Conservation (phyloP, 2,329 filamentous ascomycete genomes). For the Cryphonectria japonica region DNA sequence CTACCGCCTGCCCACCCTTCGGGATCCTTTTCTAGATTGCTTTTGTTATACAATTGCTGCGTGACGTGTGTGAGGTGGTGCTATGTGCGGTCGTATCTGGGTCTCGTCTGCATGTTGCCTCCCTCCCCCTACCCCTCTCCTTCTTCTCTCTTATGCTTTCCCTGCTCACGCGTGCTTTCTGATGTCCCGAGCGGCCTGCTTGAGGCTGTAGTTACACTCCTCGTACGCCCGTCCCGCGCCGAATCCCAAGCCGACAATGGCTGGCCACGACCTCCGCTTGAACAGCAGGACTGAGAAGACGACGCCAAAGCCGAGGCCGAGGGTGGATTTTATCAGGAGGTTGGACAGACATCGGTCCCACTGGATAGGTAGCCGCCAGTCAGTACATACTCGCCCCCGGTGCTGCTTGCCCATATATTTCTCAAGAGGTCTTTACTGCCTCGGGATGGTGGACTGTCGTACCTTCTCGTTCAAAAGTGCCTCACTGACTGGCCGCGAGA, state of each 20-base stretch:
- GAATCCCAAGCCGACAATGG: slow-evolving; percentile 92
- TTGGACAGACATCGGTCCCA: slow-evolving; percentile 99
- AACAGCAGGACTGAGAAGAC: slow-evolving; percentile 98
- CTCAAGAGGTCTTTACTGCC: neutral
- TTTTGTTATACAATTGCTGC: slow-evolving; percentile 21
- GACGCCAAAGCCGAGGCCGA: slow-evolving; percentile 95
- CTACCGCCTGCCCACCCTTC: neutral
- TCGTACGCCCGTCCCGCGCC: slow-evolving; percentile 96
- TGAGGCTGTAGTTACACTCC: slow-evolving; percentile 87
- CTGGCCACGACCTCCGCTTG: slow-evolving; percentile 97
- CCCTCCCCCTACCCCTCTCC: too few relatives aligned
- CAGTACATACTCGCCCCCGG: neutral
- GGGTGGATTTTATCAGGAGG: slow-evolving; percentile 92
- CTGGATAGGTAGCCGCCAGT: slow-evolving; percentile 50
- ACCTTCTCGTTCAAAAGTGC: slow-evolving; percentile 99
- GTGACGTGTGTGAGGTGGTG: slow-evolving; percentile 1
- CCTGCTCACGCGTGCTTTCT: slow-evolving; percentile 52
- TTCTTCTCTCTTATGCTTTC: neutral
- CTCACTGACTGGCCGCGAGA: slow-evolving; percentile 91
- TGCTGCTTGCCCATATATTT: neutral
- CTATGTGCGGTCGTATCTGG: neutral
- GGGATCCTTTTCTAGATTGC: slow-evolving; percentile 13
- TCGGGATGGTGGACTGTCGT: slow-evolving; percentile 36
- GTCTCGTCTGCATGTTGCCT: neutral
- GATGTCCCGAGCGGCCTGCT: slow-evolving; percentile 62